These are phyloP conservation scores for Jatropha curcas DNA, from an alignment of 345 rosid genomes.

Conservation along the genomic window DNA sequence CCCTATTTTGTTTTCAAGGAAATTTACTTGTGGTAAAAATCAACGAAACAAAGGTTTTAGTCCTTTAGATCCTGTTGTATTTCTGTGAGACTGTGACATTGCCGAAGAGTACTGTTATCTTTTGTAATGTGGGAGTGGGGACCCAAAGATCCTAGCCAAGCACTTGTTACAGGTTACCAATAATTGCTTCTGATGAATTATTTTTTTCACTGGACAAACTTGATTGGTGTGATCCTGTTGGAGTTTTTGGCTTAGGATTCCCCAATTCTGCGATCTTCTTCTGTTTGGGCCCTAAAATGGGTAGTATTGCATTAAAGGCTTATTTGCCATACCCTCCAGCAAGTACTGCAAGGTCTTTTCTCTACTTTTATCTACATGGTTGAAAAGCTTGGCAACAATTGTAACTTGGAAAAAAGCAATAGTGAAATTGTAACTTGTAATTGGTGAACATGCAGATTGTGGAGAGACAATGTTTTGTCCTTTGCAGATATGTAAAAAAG, in stretches of 20 bases:
- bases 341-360: neutral
- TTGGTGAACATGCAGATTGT: neutral
- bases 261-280: slow-evolving; percentile 3
- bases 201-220: slow-evolving; percentile 9
- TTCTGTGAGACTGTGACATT: neutral
- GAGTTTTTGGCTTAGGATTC: slow-evolving; percentile 18
- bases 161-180: slow-evolving; percentile 2
- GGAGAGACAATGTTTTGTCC: neutral
- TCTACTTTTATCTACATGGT: neutral
- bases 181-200: slow-evolving; percentile 14
- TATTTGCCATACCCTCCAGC: neutral
- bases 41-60: no score
- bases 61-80: neutral
- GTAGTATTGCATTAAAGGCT: neutral
- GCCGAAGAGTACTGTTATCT: neutral
- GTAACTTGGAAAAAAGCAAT: neutral
- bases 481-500: neutral
- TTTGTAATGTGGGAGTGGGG: neutral
- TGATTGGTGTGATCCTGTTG: slow-evolving; percentile 9
- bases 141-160: neutral
- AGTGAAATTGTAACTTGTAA: no score
- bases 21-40: neutral
- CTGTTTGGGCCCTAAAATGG: neutral
- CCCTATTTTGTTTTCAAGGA: neutral
- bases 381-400: neutral